phyloP scores from a whole-genome alignment of 1,139 yeast species.

The Geotrichum carabidarum region DNA sequence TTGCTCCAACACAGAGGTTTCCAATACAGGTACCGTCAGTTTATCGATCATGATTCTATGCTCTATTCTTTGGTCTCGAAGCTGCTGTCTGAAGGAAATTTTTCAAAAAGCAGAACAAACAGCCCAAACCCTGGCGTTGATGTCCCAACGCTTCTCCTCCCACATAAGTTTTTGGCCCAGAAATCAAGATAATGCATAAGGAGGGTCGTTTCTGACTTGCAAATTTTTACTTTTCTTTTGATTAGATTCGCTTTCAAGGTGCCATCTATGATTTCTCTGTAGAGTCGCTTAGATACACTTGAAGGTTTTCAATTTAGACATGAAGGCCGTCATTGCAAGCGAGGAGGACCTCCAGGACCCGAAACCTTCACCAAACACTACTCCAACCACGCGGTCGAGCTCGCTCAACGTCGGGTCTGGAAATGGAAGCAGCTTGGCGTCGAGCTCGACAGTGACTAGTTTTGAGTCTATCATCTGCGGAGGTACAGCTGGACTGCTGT shows the following conservation, averaged over 20 bases:
- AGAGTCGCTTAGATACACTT: no score
- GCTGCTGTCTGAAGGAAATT: neutral
- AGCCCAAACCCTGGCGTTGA: neutral
- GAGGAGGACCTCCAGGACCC: neutral
- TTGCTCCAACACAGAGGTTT: constrained; percentile 40
- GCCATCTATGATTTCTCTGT: no score
- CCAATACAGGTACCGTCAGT: constrained; percentile 1
- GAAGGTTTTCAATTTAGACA: no score
- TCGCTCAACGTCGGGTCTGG: constrained; percentile 13
- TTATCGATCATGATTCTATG: neutral
- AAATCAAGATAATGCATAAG: no score
- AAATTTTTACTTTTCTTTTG: no score
- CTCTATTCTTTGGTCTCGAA: neutral
- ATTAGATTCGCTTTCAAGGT: no score
- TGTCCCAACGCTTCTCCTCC: no score
- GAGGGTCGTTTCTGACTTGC: no score
- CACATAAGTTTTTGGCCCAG: no score
- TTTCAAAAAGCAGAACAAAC: no score
- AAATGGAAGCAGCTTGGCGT: constrained; percentile 22
- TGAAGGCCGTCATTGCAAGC: no score
- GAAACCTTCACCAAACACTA: neutral
- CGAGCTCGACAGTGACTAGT: constrained; percentile 32
- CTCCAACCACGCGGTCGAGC: neutral
- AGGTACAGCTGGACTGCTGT: constrained; percentile 59
- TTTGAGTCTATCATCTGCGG: constrained; percentile 56